Conservation (phyloP, 1,139 yeast genomes). For the Yamadazyma epiphylla region DNA sequence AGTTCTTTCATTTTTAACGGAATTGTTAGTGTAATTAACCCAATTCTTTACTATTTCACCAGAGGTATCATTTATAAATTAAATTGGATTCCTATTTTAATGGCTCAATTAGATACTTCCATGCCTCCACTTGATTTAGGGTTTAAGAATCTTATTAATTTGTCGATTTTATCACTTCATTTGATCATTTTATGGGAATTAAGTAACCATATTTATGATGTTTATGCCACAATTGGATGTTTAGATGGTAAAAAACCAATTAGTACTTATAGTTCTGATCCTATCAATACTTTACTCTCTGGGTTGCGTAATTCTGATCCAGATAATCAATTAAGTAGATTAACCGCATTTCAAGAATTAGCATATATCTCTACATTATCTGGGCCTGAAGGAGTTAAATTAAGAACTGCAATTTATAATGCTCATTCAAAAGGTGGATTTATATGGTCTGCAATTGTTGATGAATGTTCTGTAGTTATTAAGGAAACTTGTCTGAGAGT, state of each 20-base stretch:
- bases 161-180: conserved; percentile 37
- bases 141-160: conserved; percentile 27
- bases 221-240: conserved; percentile 82
- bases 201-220: conserved; percentile 59
- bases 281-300: conserved; percentile 66
- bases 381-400: conserved; percentile 38
- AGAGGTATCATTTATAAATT: conserved; percentile 45
- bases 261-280: conserved; percentile 65
- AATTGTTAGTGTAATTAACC: conserved; percentile 28
- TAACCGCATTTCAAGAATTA: conserved; percentile 74
- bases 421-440: conserved; percentile 43
- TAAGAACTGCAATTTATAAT: conserved; percentile 53
- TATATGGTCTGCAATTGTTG: conserved; percentile 56
- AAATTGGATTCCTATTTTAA: conserved; percentile 20
- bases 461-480: conserved; percentile 57
- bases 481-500: conserved; percentile 42
- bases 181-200: conserved; percentile 55
- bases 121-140: conserved; percentile 35
- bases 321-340: conserved; percentile 51
- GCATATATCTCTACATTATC: conserved; percentile 54
- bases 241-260: conserved; percentile 69
- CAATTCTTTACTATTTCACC: conserved; percentile 43
- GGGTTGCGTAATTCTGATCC: conserved; percentile 56
- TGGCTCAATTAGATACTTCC: conserved; percentile 32
- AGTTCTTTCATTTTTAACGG: conserved; percentile 34